Evolutionary conservation across 441 rosid species (phyloP).

Genomic region (Theobroma grandiflorum): DNA sequence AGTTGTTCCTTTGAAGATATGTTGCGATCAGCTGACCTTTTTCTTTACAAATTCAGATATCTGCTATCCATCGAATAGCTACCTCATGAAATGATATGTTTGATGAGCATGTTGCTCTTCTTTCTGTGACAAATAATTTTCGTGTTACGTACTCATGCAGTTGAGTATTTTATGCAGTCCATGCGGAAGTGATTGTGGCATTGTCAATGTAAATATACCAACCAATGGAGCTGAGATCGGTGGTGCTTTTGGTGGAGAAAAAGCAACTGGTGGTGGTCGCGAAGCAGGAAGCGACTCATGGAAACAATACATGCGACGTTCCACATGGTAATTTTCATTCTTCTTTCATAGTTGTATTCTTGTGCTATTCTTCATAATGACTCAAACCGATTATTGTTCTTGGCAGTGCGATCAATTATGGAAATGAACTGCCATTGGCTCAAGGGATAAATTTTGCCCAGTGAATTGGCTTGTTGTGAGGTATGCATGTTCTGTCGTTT

Average conservation of each 20-base stretch:
- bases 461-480: neutral
- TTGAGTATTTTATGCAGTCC: conserved; percentile 54
- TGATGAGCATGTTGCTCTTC: neutral
- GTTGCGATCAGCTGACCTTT: neutral
- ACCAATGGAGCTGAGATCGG: conserved; percentile 97
- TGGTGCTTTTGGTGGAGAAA: conserved; percentile 94
- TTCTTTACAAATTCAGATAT: neutral
- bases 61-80: neutral
- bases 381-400: neutral
- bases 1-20: too few relatives aligned
- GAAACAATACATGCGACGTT: conserved; percentile 97
- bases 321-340: conserved; percentile 68
- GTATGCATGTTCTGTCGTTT: neutral
- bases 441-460: conserved; percentile 95
- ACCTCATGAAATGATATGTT: neutral
- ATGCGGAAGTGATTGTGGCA: conserved; percentile 92
- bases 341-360: neutral
- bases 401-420: conserved; percentile 85
- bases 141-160: neutral
- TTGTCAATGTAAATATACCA: conserved; percentile 90
- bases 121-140: neutral
- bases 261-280: conserved; percentile 92
- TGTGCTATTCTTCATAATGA: neutral
- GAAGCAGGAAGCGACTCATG: conserved; percentile 98
- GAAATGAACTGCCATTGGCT: conserved; percentile 87